These are phyloP conservation scores for Paraleonurus japonicus DNA, from an alignment of 257 asterid species.

Conservation along the genomic window DNA sequence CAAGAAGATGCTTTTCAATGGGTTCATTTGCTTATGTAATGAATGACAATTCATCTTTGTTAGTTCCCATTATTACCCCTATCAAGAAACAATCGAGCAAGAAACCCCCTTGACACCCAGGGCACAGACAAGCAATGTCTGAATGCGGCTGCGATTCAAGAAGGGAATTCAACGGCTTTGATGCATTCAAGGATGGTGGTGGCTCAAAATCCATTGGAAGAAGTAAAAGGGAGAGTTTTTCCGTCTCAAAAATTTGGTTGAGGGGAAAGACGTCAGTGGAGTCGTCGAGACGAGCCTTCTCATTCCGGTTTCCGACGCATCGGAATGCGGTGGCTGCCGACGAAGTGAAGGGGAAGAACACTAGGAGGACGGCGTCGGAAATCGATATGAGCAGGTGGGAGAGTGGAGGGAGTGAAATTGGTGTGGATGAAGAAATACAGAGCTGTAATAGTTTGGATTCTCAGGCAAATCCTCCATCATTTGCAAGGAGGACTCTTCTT, in stretches of 20 bases:
- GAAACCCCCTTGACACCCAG: slow-evolving; percentile 62
- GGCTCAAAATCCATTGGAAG: slow-evolving; percentile 37
- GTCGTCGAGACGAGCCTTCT: slow-evolving; percentile 58
- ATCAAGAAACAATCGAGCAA: slow-evolving; percentile 51
- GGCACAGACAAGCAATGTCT: slow-evolving; percentile 69
- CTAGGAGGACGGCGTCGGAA: slow-evolving; percentile 57
- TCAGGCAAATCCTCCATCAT: slow-evolving; percentile 53
- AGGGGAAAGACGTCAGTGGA: slow-evolving; percentile 45
- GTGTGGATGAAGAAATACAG: slow-evolving; percentile 49
- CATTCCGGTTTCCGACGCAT: slow-evolving; percentile 58
- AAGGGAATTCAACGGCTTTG: slow-evolving; percentile 66
- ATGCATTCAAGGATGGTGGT: slow-evolving; percentile 27
- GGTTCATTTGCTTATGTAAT: slow-evolving; percentile 91
- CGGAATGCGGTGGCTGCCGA: slow-evolving; percentile 23
- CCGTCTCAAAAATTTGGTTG: slow-evolving; percentile 73
- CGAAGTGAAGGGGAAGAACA: slow-evolving; percentile 34
- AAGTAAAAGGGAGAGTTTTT: slow-evolving; percentile 63
- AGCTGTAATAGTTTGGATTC: slow-evolving; percentile 67
- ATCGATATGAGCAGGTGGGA: slow-evolving; percentile 51
- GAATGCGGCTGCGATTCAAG: slow-evolving; percentile 83
- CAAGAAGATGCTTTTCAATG: slow-evolving; percentile 92
- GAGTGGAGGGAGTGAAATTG: slow-evolving; percentile 46
- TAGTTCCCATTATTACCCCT: slow-evolving; percentile 78
- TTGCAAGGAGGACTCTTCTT: slow-evolving; percentile 70
- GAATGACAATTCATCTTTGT: slow-evolving; percentile 66